Evolutionary conservation across 768 basidiomycete genomes (phyloP), one percentile per base, ranked within the genome.

Genomic region (Sarcodon sp.): DNA sequence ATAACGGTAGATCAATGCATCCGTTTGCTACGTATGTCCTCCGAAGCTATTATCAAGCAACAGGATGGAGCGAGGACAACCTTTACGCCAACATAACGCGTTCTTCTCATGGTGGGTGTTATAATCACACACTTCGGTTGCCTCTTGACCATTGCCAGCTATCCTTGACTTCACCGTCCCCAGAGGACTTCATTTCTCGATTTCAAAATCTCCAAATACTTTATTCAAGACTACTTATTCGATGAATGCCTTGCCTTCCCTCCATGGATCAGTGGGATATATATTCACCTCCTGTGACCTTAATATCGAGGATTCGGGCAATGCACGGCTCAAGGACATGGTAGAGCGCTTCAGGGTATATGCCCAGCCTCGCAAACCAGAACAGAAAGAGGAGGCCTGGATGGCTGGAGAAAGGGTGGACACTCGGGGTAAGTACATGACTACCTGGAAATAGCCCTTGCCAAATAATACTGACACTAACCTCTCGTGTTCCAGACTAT

Each of bases 41-140:
- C 35, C 83, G 85, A 53, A 83, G 75, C 62, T 97, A 94, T 65
- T 92, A 90, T 70, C 76, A 77, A 54, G 80, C 80, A n/a, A 96
- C 90, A 33, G 87, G 89, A 52, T 98, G 94, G 94, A 92, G 91
- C 57, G 89, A 94, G 61, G 93, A 97, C 64, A 94, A 94, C 58
- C 70, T 94, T 16, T 97, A 89, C 58, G 79, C 85, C 2, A 89
- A 93, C 54, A 57, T 98, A 39, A 96, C 90, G 1, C 79, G 88
- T 47, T 87, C 90, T 34, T 94, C 92, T 1, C 82, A 76, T 66
- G 87, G 91, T 94, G 50, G 33, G 61, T 56, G 8, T 16, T n/a
- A 32, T 35, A 13, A 45, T 27, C 9, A 21, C 46, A 35, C 52
- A 41, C 45, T 54, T 45, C 36, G 35, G 49, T 33, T 35, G 44